Evolutionary conservation across 2,329 filamentous ascomycete species (phyloP), one percentile per base, ranked within the genome.

Genomic region (Venturia effusa): DNA sequence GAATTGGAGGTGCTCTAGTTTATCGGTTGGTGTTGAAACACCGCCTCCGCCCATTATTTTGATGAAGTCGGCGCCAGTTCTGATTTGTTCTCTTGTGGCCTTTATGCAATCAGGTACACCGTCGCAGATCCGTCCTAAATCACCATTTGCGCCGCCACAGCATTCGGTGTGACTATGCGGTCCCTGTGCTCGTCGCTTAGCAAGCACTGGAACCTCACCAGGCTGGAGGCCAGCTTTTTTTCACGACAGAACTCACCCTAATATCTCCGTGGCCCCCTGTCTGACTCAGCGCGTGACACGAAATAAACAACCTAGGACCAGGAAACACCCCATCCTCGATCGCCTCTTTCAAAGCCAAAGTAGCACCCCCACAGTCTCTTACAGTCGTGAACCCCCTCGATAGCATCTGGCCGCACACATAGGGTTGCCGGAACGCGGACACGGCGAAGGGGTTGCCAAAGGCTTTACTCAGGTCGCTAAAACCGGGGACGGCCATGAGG

Each of bases 1-100:
- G 71, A 85, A 86, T 69, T 86, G 84, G 17, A 81, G 71, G 67
- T 80, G 77, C 8, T 80, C 77, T 13, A 86, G 73, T 45, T 73
- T 73, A 68, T 86, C 84, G 0, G 81, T 84, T 0, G 82, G 81
- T 13, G 77, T 81, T 0, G 80, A 77, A 1, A 86, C 83, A 10
- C 84, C 84, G 1, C 84, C 83, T 5, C 78, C 78, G 0, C 76
- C 76, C 82, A 85, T 85, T 66, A 87, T 83, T 71, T 86, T 86
- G 71, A 87, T 79, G 67, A 86, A 85, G 68, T 86, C 81, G 0
- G 82, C 80, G 1, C 84, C 84, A 10, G 73, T 75, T 2, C 83
- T 75, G 0, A 87, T 70, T 69, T 85, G 79, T 61, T 84, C 82
- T 2, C 84, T 76, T 0, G 79, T 77, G 8, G 74, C 79, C 24